Conservation (phyloP, 2,329 filamentous ascomycete species). For the Tolypocladium capitatum region DNA sequence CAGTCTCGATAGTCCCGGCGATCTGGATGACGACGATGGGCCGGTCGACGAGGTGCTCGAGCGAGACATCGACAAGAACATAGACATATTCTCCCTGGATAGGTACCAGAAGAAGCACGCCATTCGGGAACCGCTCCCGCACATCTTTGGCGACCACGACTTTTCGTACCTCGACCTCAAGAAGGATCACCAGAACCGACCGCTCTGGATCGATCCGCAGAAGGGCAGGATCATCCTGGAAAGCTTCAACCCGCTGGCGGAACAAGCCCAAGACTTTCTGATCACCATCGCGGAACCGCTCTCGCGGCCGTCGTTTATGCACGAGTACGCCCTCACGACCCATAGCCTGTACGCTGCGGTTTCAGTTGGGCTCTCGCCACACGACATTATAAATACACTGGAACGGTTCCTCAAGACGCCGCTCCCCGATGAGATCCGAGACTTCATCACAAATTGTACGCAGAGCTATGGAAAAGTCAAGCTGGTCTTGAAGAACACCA, state of each 20-base stretch:
- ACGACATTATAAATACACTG: slow-evolving; percentile 81
- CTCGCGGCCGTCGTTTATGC: slow-evolving; percentile 78
- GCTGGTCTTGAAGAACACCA: slow-evolving; percentile 85
- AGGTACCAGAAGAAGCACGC: slow-evolving; percentile 34
- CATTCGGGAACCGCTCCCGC: slow-evolving; percentile 29
- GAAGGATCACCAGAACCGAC: slow-evolving; percentile 76
- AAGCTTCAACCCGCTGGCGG: slow-evolving; percentile 79
- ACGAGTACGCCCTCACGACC: slow-evolving; percentile 84
- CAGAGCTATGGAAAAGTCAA: slow-evolving; percentile 92
- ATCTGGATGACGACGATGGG: slow-evolving; percentile 33
- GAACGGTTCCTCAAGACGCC: slow-evolving; percentile 83
- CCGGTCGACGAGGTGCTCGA: slow-evolving; percentile 38
- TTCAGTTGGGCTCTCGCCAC: slow-evolving; percentile 78
- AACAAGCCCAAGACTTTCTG: slow-evolving; percentile 83
- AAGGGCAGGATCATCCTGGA: slow-evolving; percentile 84
- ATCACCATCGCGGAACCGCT: slow-evolving; percentile 92
- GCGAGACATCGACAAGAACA: slow-evolving; percentile 41
- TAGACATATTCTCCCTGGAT: slow-evolving; percentile 45
- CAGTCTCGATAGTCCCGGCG: slow-evolving; percentile 42
- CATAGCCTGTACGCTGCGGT: slow-evolving; percentile 94
- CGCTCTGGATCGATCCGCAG: slow-evolving; percentile 84
- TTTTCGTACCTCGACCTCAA: slow-evolving; percentile 76
- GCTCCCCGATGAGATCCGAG: slow-evolving; percentile 64
- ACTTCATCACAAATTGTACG: slow-evolving; percentile 69
- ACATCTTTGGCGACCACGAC: slow-evolving; percentile 44